These are phyloP conservation scores for Exidia glandulosa DNA, from an alignment of 768 basidiomycete species.

Conservation along the genomic window DNA sequence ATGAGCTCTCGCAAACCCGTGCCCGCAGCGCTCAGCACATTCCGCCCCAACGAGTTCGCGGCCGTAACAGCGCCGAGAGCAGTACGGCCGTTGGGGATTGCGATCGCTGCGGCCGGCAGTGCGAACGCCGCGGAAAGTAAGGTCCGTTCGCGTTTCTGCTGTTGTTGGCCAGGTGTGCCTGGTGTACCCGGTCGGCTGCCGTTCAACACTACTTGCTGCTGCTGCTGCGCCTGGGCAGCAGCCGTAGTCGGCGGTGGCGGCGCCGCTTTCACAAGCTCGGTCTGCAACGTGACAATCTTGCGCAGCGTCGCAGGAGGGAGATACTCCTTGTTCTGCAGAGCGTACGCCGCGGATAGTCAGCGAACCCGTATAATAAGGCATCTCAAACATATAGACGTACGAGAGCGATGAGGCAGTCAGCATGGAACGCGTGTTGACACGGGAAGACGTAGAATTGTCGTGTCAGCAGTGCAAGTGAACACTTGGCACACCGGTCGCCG, in stretches of 20 bases:
- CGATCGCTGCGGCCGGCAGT: conserved; percentile 31
- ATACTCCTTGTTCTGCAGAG: conserved; percentile 76
- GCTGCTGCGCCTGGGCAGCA: conserved; percentile 17
- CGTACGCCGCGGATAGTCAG: not conserved
- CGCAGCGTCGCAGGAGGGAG: conserved; percentile 72
- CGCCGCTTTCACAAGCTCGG: conserved; percentile 58
- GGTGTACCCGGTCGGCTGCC: conserved; percentile 19
- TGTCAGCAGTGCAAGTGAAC: conserved; percentile 62
- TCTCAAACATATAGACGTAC: conserved; percentile 34
- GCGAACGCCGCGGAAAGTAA: conserved; percentile 70
- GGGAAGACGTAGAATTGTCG: conserved; percentile 98
- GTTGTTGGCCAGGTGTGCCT: conserved; percentile 19
- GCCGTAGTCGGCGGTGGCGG: conserved; percentile 15
- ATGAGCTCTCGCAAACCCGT: conserved; percentile 87
- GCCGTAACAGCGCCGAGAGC: conserved; percentile 55
- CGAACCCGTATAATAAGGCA: not conserved
- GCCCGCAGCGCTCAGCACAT: conserved; percentile 68
- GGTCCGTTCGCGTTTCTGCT: conserved; percentile 44
- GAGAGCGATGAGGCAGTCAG: conserved; percentile 89
- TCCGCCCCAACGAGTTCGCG: conserved; percentile 60
- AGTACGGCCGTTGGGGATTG: conserved; percentile 63
- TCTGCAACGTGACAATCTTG: conserved; percentile 77
- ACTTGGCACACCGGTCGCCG: conserved; percentile 76
- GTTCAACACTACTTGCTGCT: conserved; percentile 19
- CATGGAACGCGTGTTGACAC: conserved; percentile 95